phyloP scores from a whole-genome alignment of 2,329 filamentous ascomycete species.

The Apiospora saccharicola region DNA sequence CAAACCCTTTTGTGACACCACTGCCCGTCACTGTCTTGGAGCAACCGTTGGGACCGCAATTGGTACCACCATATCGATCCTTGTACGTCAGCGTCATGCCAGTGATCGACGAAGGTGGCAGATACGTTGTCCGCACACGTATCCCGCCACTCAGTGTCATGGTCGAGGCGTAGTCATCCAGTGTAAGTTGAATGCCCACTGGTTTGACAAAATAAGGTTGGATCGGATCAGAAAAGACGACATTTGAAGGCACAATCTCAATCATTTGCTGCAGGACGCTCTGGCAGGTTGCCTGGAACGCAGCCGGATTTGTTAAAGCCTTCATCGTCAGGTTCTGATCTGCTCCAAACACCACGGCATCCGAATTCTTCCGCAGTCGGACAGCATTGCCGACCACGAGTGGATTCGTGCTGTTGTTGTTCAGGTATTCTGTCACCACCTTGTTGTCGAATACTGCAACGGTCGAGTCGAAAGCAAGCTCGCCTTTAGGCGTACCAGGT shows the following conservation, averaged over 20 bases:
- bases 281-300: constrained; percentile 57
- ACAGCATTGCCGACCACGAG: constrained; percentile 61
- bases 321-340: constrained; percentile 64
- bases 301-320: constrained; percentile 51
- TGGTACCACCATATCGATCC: constrained; percentile 57
- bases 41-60: constrained; percentile 52
- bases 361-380: constrained; percentile 55
- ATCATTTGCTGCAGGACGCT: constrained; percentile 66
- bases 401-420: constrained; percentile 60
- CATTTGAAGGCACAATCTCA: constrained; percentile 61
- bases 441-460: constrained; percentile 61
- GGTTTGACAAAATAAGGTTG: constrained; percentile 67
- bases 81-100: constrained; percentile 63
- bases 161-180: constrained; percentile 55
- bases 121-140: constrained; percentile 61
- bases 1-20: constrained; percentile 62
- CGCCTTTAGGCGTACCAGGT: constrained; percentile 51
- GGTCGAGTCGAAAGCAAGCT: constrained; percentile 56
- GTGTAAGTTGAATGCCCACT: constrained; percentile 61
- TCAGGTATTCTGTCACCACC: constrained; percentile 64
- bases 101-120: constrained; percentile 50
- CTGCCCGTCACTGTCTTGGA: constrained; percentile 54
- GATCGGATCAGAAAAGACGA: constrained; percentile 60
- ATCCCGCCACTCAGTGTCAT: constrained; percentile 63
- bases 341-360: constrained; percentile 62